Conservation (phyloP, 208 protist genomes). For the Trypanosoma rangeli region DNA sequence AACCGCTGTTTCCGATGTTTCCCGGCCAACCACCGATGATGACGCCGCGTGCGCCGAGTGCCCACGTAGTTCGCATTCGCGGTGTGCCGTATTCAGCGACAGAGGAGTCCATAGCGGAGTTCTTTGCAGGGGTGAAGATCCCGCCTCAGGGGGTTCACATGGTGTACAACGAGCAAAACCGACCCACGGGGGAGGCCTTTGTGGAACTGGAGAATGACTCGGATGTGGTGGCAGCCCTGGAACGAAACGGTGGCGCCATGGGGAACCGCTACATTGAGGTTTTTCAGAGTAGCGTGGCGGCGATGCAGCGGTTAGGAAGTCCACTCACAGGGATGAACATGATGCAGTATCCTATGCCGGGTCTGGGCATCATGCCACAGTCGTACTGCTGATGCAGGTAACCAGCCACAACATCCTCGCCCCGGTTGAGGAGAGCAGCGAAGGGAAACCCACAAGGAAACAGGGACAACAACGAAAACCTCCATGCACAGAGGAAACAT, state of each 20-base stretch:
- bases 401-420: background rate
- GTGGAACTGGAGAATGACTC: conserved; percentile 39
- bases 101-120: conserved; percentile 47
- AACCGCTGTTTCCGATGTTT: conserved; percentile 23
- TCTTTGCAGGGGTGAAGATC: conserved; percentile 38
- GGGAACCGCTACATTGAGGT: conserved; percentile 51
- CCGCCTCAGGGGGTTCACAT: conserved; percentile 48
- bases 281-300: conserved; percentile 32
- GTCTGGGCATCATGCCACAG: conserved; percentile 17
- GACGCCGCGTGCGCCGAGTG: conserved; percentile 14
- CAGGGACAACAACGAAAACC: background rate
- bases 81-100: conserved; percentile 45
- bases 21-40: conserved; percentile 22
- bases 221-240: conserved; percentile 31
- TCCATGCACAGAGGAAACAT: too few species aligned
- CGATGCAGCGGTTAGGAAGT: conserved; percentile 28
- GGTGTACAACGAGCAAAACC: conserved; percentile 37
- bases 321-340: conserved; percentile 26
- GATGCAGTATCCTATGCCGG: conserved; percentile 26
- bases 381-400: background rate
- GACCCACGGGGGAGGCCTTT: conserved; percentile 47
- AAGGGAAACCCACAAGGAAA: background rate
- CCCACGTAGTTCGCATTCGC: conserved; percentile 40
- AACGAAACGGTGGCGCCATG: conserved; percentile 32
- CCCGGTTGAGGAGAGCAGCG: background rate